These are phyloP conservation scores for Saussurea involucrata DNA, from an alignment of 129 eudicot species.

Conservation along the genomic window DNA sequence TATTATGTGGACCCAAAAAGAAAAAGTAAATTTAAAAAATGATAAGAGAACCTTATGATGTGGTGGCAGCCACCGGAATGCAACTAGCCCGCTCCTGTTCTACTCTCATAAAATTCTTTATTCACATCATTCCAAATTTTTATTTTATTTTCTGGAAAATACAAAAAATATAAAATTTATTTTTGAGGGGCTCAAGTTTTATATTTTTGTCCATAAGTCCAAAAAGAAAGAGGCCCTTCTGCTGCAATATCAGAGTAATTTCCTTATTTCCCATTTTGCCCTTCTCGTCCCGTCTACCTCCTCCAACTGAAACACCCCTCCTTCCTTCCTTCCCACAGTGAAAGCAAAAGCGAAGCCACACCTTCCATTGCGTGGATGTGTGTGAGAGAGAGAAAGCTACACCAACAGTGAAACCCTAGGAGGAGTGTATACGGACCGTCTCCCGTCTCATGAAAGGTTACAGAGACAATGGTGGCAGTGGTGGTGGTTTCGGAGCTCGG, in stretches of 20 bases:
- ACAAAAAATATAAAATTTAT: background rate
- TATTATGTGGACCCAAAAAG: conserved; percentile 15
- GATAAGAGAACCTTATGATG: conserved; percentile 29
- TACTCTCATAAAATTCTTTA: background rate
- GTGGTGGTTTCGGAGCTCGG: conserved; percentile 23
- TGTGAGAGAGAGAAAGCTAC: conserved; percentile 29
- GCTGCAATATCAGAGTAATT: background rate
- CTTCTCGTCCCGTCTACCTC: conserved; percentile 36
- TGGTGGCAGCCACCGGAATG: conserved; percentile 25
- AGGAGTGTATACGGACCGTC: background rate
- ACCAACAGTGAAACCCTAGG: conserved; percentile 29
- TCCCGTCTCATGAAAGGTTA: conserved; percentile 39
- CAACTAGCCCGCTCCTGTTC: conserved; percentile 6
- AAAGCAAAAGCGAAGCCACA: conserved; percentile 21
- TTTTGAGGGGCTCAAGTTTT: conserved; percentile 17
- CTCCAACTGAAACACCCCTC: conserved; percentile 25
- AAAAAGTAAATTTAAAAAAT: conserved; percentile 13
- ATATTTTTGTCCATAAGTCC: conserved; percentile 1
- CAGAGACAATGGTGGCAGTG: conserved; percentile 36
- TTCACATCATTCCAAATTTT: conserved; percentile 30
- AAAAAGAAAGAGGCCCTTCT: conserved; percentile 1
- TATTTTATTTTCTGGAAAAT: conserved; percentile 1
- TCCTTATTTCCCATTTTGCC: conserved; percentile 25
- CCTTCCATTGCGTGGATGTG: conserved; percentile 28
- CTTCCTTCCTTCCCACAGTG: conserved; percentile 2